Evolutionary conservation across 2,329 filamentous ascomycete genomes (phyloP).

Genomic region (Aureobasidium namibiae): DNA sequence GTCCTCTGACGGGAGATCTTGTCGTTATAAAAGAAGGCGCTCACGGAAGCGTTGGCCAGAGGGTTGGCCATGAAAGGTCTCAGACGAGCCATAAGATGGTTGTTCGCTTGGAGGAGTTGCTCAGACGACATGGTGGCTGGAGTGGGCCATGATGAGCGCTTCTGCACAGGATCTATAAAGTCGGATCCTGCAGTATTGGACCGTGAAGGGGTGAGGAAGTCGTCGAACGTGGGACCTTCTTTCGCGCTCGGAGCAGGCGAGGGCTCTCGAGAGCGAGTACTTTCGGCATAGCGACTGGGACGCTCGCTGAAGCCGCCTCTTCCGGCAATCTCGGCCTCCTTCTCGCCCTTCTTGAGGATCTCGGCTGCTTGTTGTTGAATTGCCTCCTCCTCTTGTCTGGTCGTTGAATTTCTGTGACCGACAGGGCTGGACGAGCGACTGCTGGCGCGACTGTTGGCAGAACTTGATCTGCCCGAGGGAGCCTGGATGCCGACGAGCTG

Average conservation of each 20-base stretch:
- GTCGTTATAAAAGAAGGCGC: conserved; percentile 92
- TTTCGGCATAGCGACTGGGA: conserved; percentile 42
- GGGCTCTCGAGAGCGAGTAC: conserved; percentile 26
- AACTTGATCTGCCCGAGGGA: conserved; percentile 41
- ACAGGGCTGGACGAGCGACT: conserved; percentile 32
- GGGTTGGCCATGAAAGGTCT: conserved; percentile 86
- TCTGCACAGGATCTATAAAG: conserved; percentile 31
- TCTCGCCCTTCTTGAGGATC: conserved; percentile 64
- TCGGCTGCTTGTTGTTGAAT: conserved; percentile 68
- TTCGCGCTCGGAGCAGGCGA: conserved; percentile 16
- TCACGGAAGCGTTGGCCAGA: conserved; percentile 67
- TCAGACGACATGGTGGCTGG: conserved; percentile 61
- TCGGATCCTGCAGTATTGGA: conserved; percentile 1
- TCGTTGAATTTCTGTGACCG: conserved; percentile 24
- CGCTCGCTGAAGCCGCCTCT: conserved; percentile 67
- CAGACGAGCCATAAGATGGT: conserved; percentile 78
- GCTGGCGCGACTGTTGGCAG: conserved; percentile 33
- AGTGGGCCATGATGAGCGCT: conserved; percentile 42
- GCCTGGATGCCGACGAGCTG: conserved; percentile 80
- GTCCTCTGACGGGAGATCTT: conserved; percentile 73
- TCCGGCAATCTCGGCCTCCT: conserved; percentile 61
- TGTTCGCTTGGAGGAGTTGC: conserved; percentile 72
- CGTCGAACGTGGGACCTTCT: conserved; percentile 5
- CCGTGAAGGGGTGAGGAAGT: neutral
- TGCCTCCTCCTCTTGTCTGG: conserved; percentile 51